Percentiles rank a stretch among this genome's conserved stretches.
phyloP scores from a whole-genome alignment of 1,139 yeast genomes.

The Kurtzmaniella natalensis region DNA sequence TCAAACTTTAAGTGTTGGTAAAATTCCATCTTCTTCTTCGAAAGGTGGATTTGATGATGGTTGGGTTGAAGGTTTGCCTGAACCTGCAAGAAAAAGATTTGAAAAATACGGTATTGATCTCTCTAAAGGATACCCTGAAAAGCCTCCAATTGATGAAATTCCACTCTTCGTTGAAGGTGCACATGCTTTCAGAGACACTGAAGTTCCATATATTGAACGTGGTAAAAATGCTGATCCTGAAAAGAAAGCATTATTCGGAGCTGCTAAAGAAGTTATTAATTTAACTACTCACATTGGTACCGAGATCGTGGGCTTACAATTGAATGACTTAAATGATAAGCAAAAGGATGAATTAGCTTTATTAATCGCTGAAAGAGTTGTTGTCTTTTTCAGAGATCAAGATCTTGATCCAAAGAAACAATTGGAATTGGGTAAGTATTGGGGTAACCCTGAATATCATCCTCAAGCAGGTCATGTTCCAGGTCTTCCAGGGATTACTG shows the following conservation, averaged over 20 bases:
- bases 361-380: slow-evolving; percentile 48
- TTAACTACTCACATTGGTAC: slow-evolving; percentile 20
- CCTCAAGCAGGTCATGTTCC: slow-evolving; percentile 42
- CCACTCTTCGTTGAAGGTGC: slow-evolving; percentile 16
- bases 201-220: slow-evolving; percentile 15
- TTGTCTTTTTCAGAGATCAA: slow-evolving; percentile 45
- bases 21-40: slow-evolving; percentile 5
- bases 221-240: slow-evolving; percentile 18
- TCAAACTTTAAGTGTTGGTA: slow-evolving; percentile 2
- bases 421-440: slow-evolving; percentile 40
- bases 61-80: slow-evolving; percentile 29
- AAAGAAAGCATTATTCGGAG: slow-evolving; percentile 17
- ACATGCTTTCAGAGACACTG: slow-evolving; percentile 12
- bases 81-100: slow-evolving; percentile 26
- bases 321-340: slow-evolving; percentile 18
- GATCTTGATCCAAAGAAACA: slow-evolving; percentile 44
- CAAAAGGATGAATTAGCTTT: slow-evolving; percentile 37
- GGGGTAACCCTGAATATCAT: slow-evolving; percentile 45
- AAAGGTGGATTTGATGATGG: slow-evolving; percentile 14
- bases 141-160: slow-evolving; percentile 21
- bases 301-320: slow-evolving; percentile 18
- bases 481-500: slow-evolving; percentile 23
- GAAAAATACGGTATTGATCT: slow-evolving; percentile 36
- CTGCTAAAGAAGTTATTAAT: slow-evolving; percentile 16
- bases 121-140: slow-evolving; percentile 40